Base-by-base conservation (phyloP, 2,329 filamentous ascomycete species). In the Neofusicoccum ribis region DNA sequence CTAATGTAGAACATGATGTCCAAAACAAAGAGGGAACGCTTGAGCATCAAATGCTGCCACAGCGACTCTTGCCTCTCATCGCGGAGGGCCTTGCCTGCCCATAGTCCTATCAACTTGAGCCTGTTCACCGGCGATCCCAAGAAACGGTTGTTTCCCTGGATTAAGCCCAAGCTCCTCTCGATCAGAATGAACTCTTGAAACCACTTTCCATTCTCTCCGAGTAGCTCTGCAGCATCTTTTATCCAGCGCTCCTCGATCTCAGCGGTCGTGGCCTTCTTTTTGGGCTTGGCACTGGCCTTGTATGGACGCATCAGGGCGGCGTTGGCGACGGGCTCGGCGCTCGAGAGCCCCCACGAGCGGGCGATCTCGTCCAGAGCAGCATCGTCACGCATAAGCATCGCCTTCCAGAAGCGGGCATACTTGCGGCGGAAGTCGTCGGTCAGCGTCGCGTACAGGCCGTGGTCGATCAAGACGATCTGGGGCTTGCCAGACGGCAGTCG, bases 361-460 rank as follows among this genome's bases (percentile, higher is more conserved):
- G 92, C 92, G 66, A 97, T 89, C 23, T 86, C 82, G 63, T 80
- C 77, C 62, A 98, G 89, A 2, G 90, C 91, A 23, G 84, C 81
- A 78, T 97, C 97, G 82, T 99, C 95, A 70, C 97, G 95, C 0
- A 92, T 93, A 82, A 98, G 88, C 11, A 99, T 86, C 0, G 91
- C 89, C 78, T 96, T 96, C 95, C 95, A 99, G 81, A 99, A 95
- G 4, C 87, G 82, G 17, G 89, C 88, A 77, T 98, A 98, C 76
- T 64, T 88, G 73, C 90, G 89, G 9, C 93, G 87, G 80, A 98
- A 97, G 66, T 87, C 82, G 1, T 90, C 89, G 27, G 87, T 84
- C 91, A 98, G 95, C 77, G 91, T 89, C 64, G 98, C 92, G 80
- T 99, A 99, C 5, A 99, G 87, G 0, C 95, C 95, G 78, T 99